phyloP scores from a whole-genome alignment of 352 stramenopile species.

The Globisporangium heterothallicum region DNA sequence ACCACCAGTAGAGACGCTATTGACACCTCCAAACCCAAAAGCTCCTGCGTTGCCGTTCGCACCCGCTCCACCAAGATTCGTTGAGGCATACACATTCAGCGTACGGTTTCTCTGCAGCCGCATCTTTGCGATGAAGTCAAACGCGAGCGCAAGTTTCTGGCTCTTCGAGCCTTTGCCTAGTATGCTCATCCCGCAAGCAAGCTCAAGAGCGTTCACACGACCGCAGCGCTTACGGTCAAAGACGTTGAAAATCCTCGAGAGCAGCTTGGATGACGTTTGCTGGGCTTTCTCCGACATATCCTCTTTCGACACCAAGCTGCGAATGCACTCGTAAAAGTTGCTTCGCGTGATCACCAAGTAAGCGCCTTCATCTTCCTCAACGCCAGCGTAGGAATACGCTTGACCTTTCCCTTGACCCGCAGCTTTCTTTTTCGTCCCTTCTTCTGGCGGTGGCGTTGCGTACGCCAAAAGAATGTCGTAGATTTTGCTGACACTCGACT shows the following conservation, averaged over 20 bases:
- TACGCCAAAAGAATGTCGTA: conserved; percentile 75
- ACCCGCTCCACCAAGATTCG: conserved; percentile 19
- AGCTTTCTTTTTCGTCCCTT: conserved; percentile 53
- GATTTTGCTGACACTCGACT: conserved; percentile 70
- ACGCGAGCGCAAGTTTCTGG: conserved; percentile 80
- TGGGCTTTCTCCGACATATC: conserved; percentile 80
- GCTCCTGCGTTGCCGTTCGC: conserved; percentile 18
- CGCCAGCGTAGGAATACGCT: conserved; percentile 68
- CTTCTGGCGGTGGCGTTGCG: conserved; percentile 64
- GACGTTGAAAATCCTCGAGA: conserved; percentile 81
- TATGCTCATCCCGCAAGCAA: conserved; percentile 85
- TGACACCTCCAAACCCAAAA: conserved; percentile 31
- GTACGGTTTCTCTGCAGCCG: conserved; percentile 67
- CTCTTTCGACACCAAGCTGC: conserved; percentile 71
- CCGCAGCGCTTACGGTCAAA: conserved; percentile 81
- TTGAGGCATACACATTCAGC: conserved; percentile 55
- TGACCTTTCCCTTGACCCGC: conserved; percentile 28
- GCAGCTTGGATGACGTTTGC: conserved; percentile 78
- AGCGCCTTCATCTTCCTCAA: conserved; percentile 81
- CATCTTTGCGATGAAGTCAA: conserved; percentile 87
- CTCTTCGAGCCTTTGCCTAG: conserved; percentile 81
- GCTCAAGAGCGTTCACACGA: conserved; percentile 76
- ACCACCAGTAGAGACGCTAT: conserved; percentile 47
- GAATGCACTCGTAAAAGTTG: conserved; percentile 87
- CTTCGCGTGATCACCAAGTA: conserved; percentile 71